A percentile compares a stretch with the other conserved stretches of the same genome.
Evolutionary conservation across 768 basidiomycete species (phyloP).

Genomic region (Suillus spraguei): DNA sequence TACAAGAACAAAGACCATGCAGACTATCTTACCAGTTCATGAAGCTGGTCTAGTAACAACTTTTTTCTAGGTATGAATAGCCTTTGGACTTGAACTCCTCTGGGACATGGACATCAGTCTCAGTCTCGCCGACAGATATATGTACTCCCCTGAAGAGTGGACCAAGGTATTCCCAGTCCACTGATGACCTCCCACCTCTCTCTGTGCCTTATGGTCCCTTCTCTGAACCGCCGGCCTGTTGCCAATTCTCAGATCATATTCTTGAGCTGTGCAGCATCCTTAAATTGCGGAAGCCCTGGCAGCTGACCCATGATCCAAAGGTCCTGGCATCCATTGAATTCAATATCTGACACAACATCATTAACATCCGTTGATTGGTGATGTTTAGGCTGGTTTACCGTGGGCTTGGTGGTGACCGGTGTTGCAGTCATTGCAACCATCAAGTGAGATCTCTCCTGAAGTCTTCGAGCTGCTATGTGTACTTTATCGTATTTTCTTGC

Average conservation of each 20-base stretch:
- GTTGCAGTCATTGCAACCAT: too few species aligned
- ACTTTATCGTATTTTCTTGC: too few species aligned
- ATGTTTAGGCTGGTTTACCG: too few species aligned
- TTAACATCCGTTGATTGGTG: too few species aligned
- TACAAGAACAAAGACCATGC: slow-evolving; percentile 99
- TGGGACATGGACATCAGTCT: slow-evolving; percentile 98
- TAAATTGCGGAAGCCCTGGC: not conserved
- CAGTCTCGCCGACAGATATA: slow-evolving; percentile 95
- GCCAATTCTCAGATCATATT: too few species aligned
- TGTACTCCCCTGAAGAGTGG: slow-evolving; percentile 93
- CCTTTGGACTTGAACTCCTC: slow-evolving; percentile 87
- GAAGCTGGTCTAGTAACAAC: not conserved
- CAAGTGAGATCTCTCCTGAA: too few species aligned
- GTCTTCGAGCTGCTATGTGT: too few species aligned
- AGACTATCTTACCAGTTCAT: slow-evolving; percentile 30
- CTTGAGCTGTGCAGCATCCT: not conserved
- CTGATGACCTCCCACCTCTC: too few species aligned
- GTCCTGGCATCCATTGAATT: not conserved
- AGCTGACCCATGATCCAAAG: slow-evolving; percentile 10
- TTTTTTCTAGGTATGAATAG: slow-evolving; percentile 80
- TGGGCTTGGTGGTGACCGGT: too few species aligned
- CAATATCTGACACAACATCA: too few species aligned
- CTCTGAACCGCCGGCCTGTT: too few species aligned
- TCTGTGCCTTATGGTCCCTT: too few species aligned
- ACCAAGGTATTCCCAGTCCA: slow-evolving; percentile 90